Base-by-base conservation (phyloP, 305 asterid genomes). In the Rubia balearica region DNA sequence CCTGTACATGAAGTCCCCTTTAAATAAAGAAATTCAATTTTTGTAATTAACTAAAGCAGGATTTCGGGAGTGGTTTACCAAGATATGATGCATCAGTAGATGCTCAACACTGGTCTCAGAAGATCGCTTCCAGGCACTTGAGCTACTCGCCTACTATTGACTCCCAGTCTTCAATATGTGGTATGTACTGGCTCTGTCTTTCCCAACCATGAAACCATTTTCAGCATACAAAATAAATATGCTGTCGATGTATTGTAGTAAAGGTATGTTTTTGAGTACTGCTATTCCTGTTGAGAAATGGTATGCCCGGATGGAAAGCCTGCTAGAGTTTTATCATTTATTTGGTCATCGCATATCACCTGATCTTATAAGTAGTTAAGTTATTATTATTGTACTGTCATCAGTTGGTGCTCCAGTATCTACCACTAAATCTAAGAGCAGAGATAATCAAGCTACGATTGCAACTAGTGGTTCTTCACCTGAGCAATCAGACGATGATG, bases 401-500 rank as follows among this genome's bases (percentile, higher is more conserved):
- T 43, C 81, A 90, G 98, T 81, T 69, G 90, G 86, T 40, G 87
- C 89, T 80, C 97, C 96, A 62, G 72, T 84, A n/a, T 88, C 90
- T 19, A 86, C 78, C 4, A 78, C 77, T 11, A 85, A 82, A 61
- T 77, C 91, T 1, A 88, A 80, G 75, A 79, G 74, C 7, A 53
- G 78, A 16, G 81, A 81, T 13, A 77, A 81, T 73, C 87, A 74
- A 74, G 78, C 82, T 24, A 76, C 72, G 21, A 81, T 87, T 65
- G 91, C 85, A 3, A 86, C 88, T 69, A 90, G 95, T 74, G 95
- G 89, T 22, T 88, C 96, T 30, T 89, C 95, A 0, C 90, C 71
- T 2, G 90, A 86, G 8, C 95, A 86, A 74, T 83, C 96, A 0
- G 96, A 92, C 41, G 96, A 88, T 43, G 95, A 92, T 60, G 96